Evolutionary conservation across 2,329 filamentous ascomycete genomes (phyloP).

Genomic region (Penicillium sp.): DNA sequence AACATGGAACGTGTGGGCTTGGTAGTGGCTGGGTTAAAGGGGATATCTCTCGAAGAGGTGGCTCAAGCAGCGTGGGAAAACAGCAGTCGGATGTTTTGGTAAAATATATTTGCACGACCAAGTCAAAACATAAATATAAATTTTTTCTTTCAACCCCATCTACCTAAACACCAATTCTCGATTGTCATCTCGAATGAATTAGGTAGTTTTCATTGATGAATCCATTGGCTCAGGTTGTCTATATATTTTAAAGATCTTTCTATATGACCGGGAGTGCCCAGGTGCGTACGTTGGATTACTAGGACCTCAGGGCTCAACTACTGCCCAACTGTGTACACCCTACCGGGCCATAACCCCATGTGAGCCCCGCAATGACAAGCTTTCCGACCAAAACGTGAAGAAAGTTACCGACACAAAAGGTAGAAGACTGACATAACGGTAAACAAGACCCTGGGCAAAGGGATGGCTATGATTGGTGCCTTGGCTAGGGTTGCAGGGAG

Average conservation of each 20-base stretch:
- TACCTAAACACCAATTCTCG: too few species aligned
- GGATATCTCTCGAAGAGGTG: slow-evolving; percentile 46
- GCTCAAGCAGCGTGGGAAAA: slow-evolving; percentile 43
- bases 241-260: too few species aligned
- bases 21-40: slow-evolving; percentile 53
- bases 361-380: background rate
- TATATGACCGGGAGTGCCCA: too few species aligned
- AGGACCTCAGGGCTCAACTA: too few species aligned
- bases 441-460: slow-evolving; percentile 1
- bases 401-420: background rate
- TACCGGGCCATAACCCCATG: too few species aligned
- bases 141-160: too few species aligned
- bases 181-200: too few species aligned
- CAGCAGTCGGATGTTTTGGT: slow-evolving; percentile 37
- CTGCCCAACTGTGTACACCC: too few species aligned
- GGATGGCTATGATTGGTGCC: background rate
- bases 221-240: too few species aligned
- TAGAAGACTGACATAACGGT: background rate
- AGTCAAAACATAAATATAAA: too few species aligned
- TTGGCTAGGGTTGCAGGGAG: slow-evolving; percentile 3
- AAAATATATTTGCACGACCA: background rate
- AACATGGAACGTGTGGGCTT: slow-evolving; percentile 50
- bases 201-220: too few species aligned
- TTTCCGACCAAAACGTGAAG: background rate
- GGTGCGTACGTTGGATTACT: too few species aligned